Conservation (phyloP, 805 yeast species). For the Candida coleopterorum region DNA sequence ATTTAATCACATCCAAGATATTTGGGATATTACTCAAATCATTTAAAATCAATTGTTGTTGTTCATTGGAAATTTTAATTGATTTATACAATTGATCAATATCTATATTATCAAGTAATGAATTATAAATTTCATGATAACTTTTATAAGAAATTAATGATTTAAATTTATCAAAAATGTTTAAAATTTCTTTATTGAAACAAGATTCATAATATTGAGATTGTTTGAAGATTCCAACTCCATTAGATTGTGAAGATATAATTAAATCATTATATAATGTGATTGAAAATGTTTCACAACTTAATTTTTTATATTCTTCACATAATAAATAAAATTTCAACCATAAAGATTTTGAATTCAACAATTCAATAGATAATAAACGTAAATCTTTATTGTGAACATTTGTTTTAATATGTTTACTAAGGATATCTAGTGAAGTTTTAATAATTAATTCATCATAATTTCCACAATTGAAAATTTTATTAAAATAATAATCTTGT, state of each 20-base stretch:
- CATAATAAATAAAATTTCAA: conserved; percentile 66
- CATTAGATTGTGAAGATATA: conserved; percentile 28
- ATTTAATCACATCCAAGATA: conserved; percentile 18
- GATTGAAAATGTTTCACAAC: conserved; percentile 56
- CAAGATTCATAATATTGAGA: conserved; percentile 29
- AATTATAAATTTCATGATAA: conserved; percentile 17
- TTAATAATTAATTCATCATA: conserved; percentile 46
- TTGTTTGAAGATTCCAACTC: conserved; percentile 26
- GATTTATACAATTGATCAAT: conserved; percentile 21
- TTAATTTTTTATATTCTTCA: conserved; percentile 58
- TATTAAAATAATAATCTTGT: conserved; percentile 37
- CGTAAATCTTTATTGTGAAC: background rate
- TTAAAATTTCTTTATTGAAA: conserved; percentile 18
- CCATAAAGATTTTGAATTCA: conserved; percentile 50
- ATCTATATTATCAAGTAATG: conserved; percentile 12
- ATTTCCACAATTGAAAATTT: conserved; percentile 45
- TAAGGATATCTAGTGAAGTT: conserved; percentile 40
- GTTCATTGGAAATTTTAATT: conserved; percentile 24
- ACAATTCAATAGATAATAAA: conserved; percentile 5
- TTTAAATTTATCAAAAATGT: conserved; percentile 19
- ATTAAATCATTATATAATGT: conserved; percentile 14
- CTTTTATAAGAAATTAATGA: conserved; percentile 27
- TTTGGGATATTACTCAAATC: conserved; percentile 24
- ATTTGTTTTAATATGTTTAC: conserved; percentile 3
- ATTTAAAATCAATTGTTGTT: conserved; percentile 16